Base-by-base conservation (phyloP, 2,329 filamentous ascomycete genomes). In the Passalora sequoiae region DNA sequence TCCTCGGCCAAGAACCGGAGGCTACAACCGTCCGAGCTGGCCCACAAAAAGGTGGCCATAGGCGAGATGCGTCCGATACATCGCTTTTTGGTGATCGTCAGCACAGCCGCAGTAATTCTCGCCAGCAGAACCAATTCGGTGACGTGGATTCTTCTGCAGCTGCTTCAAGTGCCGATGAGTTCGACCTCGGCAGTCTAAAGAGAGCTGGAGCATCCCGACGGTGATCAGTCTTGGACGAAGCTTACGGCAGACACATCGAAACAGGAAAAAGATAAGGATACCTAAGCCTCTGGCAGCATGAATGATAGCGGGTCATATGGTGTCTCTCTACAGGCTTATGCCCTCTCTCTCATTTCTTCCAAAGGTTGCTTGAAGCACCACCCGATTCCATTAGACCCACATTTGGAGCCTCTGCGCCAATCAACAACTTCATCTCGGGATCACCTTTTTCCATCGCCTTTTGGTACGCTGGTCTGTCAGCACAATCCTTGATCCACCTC, bases 391-490 rank as follows among this genome's bases (percentile, higher is more conserved):
- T 27, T 12, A 57, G 16, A 10, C 40, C 40, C 32, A 50, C 31
- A 24, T 36, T 38, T 6, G 54, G 54, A 3, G 46, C 27, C 25
- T 54, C 51, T 4, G 47, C 49, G 4, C 39, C 37, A 5, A 54
- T 12, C 12, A 58, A 19, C 6, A 44, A 24, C 40, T 52, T 45
- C 55, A 60, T 53, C 20, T 59, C 58, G 3, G 58, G 54, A 44
- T 64, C 63, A 5, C 56, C 59, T 50, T 64, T 64, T 46, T 56
- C 47, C 55, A 60, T 60, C 29, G 62, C 60, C 29, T 40, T 46
- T 43, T 51, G 49, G 46, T 60, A 65, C 6, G 36, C 61, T 7
- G 55, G 50, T 37, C 62, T 51, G 19, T 49, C 43, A 4, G 44
- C 31, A 27, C 56, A 51, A 38, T 60, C 51, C 44, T 56, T 28